Base-by-base conservation (phyloP, 306 rosid species). In the Prunus padus region DNA sequence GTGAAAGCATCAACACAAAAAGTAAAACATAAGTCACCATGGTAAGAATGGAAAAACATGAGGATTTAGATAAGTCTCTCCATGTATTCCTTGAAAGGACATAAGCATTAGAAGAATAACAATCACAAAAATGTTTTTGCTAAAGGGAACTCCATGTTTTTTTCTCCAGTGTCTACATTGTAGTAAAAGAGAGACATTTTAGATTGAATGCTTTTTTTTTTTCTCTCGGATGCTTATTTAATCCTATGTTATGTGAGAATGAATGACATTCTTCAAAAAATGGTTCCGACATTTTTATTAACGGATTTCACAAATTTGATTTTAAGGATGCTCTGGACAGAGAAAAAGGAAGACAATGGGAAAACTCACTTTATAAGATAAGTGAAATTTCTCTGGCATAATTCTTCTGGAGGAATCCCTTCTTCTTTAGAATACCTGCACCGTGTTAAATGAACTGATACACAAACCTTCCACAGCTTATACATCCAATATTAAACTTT, bases 371-470 rank as follows among this genome's bases (percentile, higher is more conserved):
- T 92, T 67, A 92, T 74, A 67, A 94, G 92, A 81, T 83, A 92
- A 66, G 91, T 86, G 78, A 91, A 94, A 77, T 94, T 89, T 84
- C 89, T 94, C 19, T 40, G 87, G 78, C 42, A 57, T 69, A 86
- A 56, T 61, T 90, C 93, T 56, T 82, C 74, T 54, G 78, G 28
- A 47, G 86, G 90, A 73, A 90, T 87, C 22, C 65, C 79, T 86
- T 94, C 98, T 86, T 92, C 97, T 87, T 94, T 94, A 69, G 98
- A 94, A 79, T 94, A 94, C 87, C 98, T 94, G 86, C 78, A 71
- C 40, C 63, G 42, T 45, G 61, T 44, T 25, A 8, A 19, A 66
- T 65, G 37, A 33, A n/a, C 25, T 22, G 9, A 52, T 4, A 20
- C 15, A 67, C 5, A 15, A 61, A 40, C 56, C 33, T 73, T 50